Percentiles rank a stretch among this genome's conserved stretches.
These are phyloP conservation scores for Camelina laxa DNA, from an alignment of 345 rosid genomes.

Conservation along the genomic window DNA sequence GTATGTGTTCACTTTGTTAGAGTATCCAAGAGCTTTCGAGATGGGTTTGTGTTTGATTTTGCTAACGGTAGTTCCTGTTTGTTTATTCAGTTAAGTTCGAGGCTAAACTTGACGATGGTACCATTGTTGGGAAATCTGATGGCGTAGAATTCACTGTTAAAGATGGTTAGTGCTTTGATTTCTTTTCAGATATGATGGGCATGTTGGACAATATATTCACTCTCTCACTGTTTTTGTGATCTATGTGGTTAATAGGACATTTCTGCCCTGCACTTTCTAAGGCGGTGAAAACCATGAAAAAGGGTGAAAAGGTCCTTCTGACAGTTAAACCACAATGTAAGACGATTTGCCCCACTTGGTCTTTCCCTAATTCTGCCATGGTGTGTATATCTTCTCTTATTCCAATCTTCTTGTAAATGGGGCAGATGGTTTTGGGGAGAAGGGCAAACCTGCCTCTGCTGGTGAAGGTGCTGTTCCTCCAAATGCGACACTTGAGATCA, in stretches of 20 bases:
- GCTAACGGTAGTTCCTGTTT: neutral
- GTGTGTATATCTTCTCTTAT: neutral
- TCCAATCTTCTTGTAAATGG: neutral
- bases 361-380: neutral
- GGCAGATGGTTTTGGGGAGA: conserved; percentile 92
- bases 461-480: conserved; percentile 78
- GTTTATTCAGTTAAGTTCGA: conserved; percentile 67
- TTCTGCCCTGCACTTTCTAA: conserved; percentile 83
- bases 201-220: neutral
- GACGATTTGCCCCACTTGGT: neutral
- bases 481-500: conserved; percentile 67
- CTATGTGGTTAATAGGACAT: conserved; percentile 51
- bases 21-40: neutral
- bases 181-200: neutral
- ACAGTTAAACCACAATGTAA: conserved; percentile 66
- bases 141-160: conserved; percentile 78
- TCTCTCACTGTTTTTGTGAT: conserved; percentile 7
- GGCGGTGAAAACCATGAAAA: conserved; percentile 95
- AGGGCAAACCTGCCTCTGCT: conserved; percentile 64
- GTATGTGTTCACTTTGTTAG: conserved; percentile 31
- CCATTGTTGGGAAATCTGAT: conserved; percentile 66
- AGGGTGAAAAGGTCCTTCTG: conserved; percentile 72
- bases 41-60: neutral
- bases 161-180: conserved; percentile 57
- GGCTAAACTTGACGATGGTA: conserved; percentile 79